Base-by-base conservation (phyloP, 495 filamentous ascomycete species). In the Lasiosphaeria ovina region DNA sequence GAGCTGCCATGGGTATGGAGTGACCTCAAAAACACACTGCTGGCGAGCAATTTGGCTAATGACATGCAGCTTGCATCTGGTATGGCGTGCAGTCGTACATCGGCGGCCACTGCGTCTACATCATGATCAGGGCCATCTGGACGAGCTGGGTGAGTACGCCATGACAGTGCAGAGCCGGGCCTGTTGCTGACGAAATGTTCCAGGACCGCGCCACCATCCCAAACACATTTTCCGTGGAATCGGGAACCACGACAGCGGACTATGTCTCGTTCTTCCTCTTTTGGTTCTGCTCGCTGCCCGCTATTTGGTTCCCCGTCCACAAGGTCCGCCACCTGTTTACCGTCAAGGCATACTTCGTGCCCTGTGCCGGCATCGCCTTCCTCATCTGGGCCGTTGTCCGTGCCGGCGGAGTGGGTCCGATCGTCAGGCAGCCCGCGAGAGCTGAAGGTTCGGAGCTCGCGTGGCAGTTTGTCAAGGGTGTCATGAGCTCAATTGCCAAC, bases 401-500 rank as follows among this genome's bases (percentile, higher is more conserved):
- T 35, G 92, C 93, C 35, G 82, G 92, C 16, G 93, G 92, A 9
- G 81, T 92, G 51, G 93, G 93, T 3, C 92, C 92, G 1, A 93
- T 97, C 64, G 80, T 97, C 4, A 77, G 88, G 55, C 90, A 94
- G 75, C 77, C 81, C 0, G 77, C 81, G 52, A 85, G 75, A 12
- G 71, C 85, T 33, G 73, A 87, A 42, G 92, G 93, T 49, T 86
- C 81, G 67, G 80, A 79, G 0, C 78, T 96, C 2, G 89, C 80
- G 8, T 97, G 93, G 93, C 83, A 85, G 24, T 85, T 96, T 48
- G 81, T 97, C 35, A 87, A 85, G 57, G 89, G 88, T 36, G 84
- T 96, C 73, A 95, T 96, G 92, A 86, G 79, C 48, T 87, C 89
- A 31, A 92, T 97, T 66, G 92, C 91, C 58, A 97, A 97, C 76